These are phyloP conservation scores for Mortierella sp. DNA, from an alignment of 371 early-diverging fungal species.

Conservation along the genomic window DNA sequence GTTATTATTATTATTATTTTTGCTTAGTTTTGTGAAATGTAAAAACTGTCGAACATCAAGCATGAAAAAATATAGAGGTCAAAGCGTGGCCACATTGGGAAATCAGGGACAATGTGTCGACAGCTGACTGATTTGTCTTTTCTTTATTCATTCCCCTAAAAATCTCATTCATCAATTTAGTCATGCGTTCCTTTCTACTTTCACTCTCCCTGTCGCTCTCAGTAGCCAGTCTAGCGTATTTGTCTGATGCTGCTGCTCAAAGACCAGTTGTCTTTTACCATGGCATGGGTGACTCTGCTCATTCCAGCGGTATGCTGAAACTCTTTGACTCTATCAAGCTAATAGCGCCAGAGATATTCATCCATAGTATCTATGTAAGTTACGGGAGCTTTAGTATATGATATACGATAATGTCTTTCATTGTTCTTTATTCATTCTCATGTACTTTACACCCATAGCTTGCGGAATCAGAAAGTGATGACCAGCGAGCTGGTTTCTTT, in stretches of 20 bases:
- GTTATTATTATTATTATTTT: not conserved
- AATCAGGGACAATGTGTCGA: not conserved
- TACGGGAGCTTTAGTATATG: not conserved
- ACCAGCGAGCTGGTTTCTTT: slow-evolving; percentile 86
- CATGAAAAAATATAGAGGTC: slow-evolving; percentile 1
- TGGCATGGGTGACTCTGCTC: slow-evolving; percentile 89
- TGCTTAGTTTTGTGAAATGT: not conserved
- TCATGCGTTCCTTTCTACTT: slow-evolving; percentile 8
- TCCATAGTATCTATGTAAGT: slow-evolving; percentile 84
- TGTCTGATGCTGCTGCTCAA: not conserved
- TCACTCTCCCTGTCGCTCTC: slow-evolving; percentile 17
- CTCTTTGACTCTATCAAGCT: slow-evolving; percentile 65
- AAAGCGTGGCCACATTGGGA: slow-evolving; percentile 1
- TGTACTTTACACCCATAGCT: slow-evolving; percentile 13
- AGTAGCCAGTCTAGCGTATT: not conserved
- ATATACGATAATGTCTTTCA: not conserved
- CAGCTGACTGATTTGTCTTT: not conserved
- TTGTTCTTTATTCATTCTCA: not conserved
- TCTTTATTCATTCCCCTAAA: not conserved
- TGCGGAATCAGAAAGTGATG: slow-evolving; percentile 58
- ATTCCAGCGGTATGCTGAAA: slow-evolving; percentile 68
- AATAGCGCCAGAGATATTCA: slow-evolving; percentile 74
- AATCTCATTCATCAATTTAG: not conserved
- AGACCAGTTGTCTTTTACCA: slow-evolving; percentile 82
- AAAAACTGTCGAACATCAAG: no score